A percentile compares a stretch with the other conserved stretches of the same genome.
Evolutionary conservation across 2,329 filamentous ascomycete species (phyloP).

Genomic region (Amphichorda felina): DNA sequence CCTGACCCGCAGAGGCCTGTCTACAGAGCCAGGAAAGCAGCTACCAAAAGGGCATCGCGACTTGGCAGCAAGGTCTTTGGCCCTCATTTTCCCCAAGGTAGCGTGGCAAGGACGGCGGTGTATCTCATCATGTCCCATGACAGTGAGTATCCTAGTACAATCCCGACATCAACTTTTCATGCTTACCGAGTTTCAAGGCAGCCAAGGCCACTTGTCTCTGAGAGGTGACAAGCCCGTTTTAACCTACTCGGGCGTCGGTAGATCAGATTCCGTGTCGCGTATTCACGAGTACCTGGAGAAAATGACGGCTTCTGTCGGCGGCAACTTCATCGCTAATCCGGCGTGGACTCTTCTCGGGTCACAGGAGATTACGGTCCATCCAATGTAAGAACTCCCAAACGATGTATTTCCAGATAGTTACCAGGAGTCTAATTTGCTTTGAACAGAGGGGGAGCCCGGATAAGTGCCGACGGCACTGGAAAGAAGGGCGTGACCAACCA

Average conservation of each 20-base stretch:
- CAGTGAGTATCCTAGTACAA: constrained; percentile 25
- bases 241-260: constrained; percentile 46
- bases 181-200: constrained; percentile 19
- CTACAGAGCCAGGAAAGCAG: neutral
- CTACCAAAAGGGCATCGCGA: neutral
- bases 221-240: constrained; percentile 47
- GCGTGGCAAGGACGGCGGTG: constrained; percentile 46
- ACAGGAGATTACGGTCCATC: constrained; percentile 53
- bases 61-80: constrained; percentile 42
- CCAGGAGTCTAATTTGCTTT: too few species aligned
- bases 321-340: constrained; percentile 46
- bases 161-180: too few species aligned
- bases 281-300: constrained; percentile 39
- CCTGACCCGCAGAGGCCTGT: constrained; percentile 15
- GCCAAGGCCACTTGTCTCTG: constrained; percentile 47
- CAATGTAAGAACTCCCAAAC: constrained; percentile 30
- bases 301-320: constrained; percentile 45
- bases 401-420: neutral
- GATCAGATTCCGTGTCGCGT: constrained; percentile 39
- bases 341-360: constrained; percentile 42
- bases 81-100: constrained; percentile 42
- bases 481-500: constrained; percentile 48
- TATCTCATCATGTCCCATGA: constrained; percentile 60
- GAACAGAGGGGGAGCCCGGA: constrained; percentile 46
- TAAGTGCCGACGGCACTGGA: constrained; percentile 47